Evolutionary conservation across 1,284 basidiomycete genomes (phyloP).

Genomic region (Prillingera fragicola): DNA sequence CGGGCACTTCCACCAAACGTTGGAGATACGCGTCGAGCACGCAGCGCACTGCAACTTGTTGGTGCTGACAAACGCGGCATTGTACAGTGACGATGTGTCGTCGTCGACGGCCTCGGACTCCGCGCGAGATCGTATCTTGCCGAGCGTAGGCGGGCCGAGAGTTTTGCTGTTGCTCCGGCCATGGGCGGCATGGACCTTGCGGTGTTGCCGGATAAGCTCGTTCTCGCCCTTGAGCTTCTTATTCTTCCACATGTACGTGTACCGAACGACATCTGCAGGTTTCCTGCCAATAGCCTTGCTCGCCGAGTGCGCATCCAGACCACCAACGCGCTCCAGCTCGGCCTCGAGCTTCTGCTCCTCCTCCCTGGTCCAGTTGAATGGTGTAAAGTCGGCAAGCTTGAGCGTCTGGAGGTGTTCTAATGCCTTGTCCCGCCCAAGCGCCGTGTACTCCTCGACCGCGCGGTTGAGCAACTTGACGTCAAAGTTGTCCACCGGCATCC

Average conservation of each 20-base stretch:
- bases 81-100: slow-evolving; percentile 46
- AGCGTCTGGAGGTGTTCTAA: slow-evolving; percentile 25
- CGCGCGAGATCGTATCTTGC: slow-evolving; percentile 29
- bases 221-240: slow-evolving; percentile 43
- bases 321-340: slow-evolving; percentile 39
- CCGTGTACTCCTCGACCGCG: slow-evolving; percentile 25
- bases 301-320: slow-evolving; percentile 42
- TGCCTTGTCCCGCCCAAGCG: slow-evolving; percentile 27
- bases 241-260: slow-evolving; percentile 48
- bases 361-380: slow-evolving; percentile 34
- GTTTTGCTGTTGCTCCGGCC: slow-evolving; percentile 37
- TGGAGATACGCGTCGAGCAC: slow-evolving; percentile 67
- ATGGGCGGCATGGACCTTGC: slow-evolving; percentile 33
- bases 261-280: slow-evolving; percentile 42
- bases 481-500: slow-evolving; percentile 34
- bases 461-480: slow-evolving; percentile 37
- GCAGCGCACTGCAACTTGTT: slow-evolving; percentile 57
- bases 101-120: slow-evolving; percentile 53
- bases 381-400: slow-evolving; percentile 30
- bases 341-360: slow-evolving; percentile 32
- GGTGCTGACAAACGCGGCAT: slow-evolving; percentile 13
- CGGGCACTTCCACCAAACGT: slow-evolving; percentile 78
- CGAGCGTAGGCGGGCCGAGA: slow-evolving; percentile 39
- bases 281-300: slow-evolving; percentile 33
- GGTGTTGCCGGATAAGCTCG: slow-evolving; percentile 39